phyloP scores from a whole-genome alignment of 495 filamentous ascomycete genomes.

The Neurospora discreta region DNA sequence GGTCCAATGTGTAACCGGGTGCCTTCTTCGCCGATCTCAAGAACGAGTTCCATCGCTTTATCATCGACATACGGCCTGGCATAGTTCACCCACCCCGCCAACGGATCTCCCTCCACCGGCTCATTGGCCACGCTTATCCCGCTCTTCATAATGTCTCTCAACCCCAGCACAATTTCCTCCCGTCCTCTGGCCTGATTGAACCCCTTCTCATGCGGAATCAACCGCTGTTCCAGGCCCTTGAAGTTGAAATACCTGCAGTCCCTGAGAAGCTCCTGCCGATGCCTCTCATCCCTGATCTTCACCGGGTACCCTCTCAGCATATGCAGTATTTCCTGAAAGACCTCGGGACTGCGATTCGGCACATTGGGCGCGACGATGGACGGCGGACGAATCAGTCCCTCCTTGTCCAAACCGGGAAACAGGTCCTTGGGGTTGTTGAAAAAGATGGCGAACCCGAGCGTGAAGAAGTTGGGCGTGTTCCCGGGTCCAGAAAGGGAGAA shows the following conservation, averaged over 20 bases:
- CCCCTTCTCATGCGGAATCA: constrained; percentile 68
- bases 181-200: constrained; percentile 58
- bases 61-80: constrained; percentile 76
- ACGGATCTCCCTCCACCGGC: constrained; percentile 19
- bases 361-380: constrained; percentile 46
- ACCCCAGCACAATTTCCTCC: constrained; percentile 68
- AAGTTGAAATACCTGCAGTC: constrained; percentile 93
- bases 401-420: constrained; percentile 75
- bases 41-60: constrained; percentile 56
- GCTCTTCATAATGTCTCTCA: constrained; percentile 78
- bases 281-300: constrained; percentile 61
- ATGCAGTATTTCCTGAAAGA: constrained; percentile 75
- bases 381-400: constrained; percentile 78
- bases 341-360: constrained; percentile 66
- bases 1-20: constrained; percentile 47
- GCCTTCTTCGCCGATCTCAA: constrained; percentile 65
- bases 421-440: constrained; percentile 69
- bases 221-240: constrained; percentile 76
- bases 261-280: constrained; percentile 67
- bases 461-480: constrained; percentile 92
- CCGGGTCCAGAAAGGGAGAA: constrained; percentile 59
- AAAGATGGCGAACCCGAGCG: constrained; percentile 82
- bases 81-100: constrained; percentile 60
- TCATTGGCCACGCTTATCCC: constrained; percentile 58
- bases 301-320: constrained; percentile 81